Base-by-base conservation (phyloP, 2,329 filamentous ascomycete species). In the Conoideocrella luteorostrata region DNA sequence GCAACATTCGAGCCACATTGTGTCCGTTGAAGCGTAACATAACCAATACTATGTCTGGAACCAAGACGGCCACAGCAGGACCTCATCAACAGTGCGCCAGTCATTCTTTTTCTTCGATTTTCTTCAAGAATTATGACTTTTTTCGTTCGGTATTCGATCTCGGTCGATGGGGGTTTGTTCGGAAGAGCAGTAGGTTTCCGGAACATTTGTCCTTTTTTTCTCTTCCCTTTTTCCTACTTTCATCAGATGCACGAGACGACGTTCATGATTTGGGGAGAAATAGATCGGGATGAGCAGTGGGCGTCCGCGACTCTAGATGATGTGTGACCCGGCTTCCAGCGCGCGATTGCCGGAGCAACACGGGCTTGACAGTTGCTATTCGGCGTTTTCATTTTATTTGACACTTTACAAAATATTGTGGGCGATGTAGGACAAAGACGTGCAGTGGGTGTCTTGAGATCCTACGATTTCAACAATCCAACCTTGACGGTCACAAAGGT, bases 171-270 rank as follows among this genome's bases (percentile, higher is more conserved):
- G 22, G 18, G 12, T 36, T 36, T 18, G 35, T 50, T 40, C 41
- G 39, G 52, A 49, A 47, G 49, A 50, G 52, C 55, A 58, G 55
- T 58, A 47, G 55, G 51, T 49, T n/a, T 56, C 53, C 40, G 45
- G 47, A 39, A 46, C 46, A 39, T 23, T 37, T 22, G n/a, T 39
- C 23, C 7, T 23, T 26, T 26, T 47, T 39, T 26, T 38, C 11
- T 26, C 23, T 20, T 40, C 23, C 7, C 17, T 29, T 34, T 46
- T 42, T 29, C 23, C 12, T 20, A n/a, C 17, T 10, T n/a, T 20
- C 33, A 11, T 21, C 4, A 4, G 29, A 39, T 26, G 41, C 38
- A 23, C 33, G 44, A 41, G 17, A 34, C 18, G 35, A 42, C 26
- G 17, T 18, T 17, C 24, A 23, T 28, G 26, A 38, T n/a, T 23